Percentiles rank a stretch among this genome's conserved stretches.
These are phyloP conservation scores for Posidonia oceanica DNA, from an alignment of 116 monocot species.

Conservation along the genomic window DNA sequence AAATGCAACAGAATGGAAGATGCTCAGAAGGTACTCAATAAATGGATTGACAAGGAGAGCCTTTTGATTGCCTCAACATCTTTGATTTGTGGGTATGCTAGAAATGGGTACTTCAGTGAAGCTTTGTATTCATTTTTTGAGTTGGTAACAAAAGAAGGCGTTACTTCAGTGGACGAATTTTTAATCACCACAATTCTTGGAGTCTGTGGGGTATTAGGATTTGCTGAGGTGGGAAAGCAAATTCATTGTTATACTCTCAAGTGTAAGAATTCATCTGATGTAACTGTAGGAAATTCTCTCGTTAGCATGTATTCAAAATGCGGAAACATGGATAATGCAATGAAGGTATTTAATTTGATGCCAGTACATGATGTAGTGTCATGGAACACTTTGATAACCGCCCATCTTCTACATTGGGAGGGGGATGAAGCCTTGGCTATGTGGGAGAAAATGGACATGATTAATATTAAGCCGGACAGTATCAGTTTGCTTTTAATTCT, in stretches of 20 bases:
- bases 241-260: constrained; percentile 44
- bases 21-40: constrained; percentile 44
- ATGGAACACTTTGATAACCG: constrained; percentile 70
- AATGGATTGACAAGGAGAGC: constrained; percentile 25
- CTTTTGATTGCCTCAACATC: constrained; percentile 47
- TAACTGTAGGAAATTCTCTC: constrained; percentile 42
- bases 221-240: constrained; percentile 54
- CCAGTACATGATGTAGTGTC: constrained; percentile 38
- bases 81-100: constrained; percentile 38
- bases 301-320: constrained; percentile 82
- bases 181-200: constrained; percentile 43
- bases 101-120: constrained; percentile 41
- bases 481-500: constrained; percentile 46
- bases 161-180: constrained; percentile 45
- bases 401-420: constrained; percentile 46
- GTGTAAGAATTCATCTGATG: constrained; percentile 22
- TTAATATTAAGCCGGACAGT: constrained; percentile 38
- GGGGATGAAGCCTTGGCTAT: constrained; percentile 52
- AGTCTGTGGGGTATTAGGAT: constrained; percentile 56
- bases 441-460: constrained; percentile 49
- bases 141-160: constrained; percentile 15
- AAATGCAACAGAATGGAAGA: constrained; percentile 61
- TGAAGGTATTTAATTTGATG: constrained; percentile 50
- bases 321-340: constrained; percentile 43
- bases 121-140: constrained; percentile 35